A percentile compares a stretch with the other conserved stretches of the same genome.
These are phyloP conservation scores for Mortierella sp. DNA, from an alignment of 371 early-diverging fungal species.

Conservation along the genomic window DNA sequence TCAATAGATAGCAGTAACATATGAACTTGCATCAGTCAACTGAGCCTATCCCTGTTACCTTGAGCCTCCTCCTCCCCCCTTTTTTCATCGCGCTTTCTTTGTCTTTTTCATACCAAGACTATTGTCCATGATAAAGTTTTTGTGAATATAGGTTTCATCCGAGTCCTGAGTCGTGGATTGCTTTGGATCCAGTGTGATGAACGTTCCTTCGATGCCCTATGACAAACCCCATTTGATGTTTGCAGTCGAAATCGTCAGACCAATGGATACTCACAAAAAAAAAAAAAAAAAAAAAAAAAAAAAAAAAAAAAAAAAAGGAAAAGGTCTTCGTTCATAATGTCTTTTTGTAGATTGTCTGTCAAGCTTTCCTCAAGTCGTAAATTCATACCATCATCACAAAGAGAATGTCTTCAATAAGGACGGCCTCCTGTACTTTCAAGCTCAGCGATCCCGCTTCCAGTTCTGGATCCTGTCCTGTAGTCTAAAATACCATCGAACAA, in stretches of 20 bases:
- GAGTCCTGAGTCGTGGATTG: conserved; percentile 29
- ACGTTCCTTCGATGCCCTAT: conserved; percentile 88
- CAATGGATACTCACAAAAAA: no score
- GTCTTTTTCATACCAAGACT: conserved; percentile 33
- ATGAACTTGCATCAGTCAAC: conserved; percentile 58
- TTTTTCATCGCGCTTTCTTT: conserved; percentile 17
- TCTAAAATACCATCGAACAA: no score
- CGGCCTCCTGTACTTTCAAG: conserved; percentile 76
- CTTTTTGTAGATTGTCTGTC: conserved; percentile 2
- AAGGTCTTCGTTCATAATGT: no score
- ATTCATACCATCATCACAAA: conserved; percentile 82
- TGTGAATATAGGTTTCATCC: conserved; percentile 33
- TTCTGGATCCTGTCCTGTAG: neutral
- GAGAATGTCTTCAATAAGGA: conserved; percentile 87
- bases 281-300: no score
- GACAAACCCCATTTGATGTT: conserved; percentile 1
- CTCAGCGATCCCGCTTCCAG: conserved; percentile 25
- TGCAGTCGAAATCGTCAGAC: no score
- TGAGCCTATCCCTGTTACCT: neutral
- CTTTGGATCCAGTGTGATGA: conserved; percentile 58
- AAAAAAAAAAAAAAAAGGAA: neutral
- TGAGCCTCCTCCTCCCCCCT: no score
- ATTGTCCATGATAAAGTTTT: conserved; percentile 31
- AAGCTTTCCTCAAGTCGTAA: neutral
- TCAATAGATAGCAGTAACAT: conserved; percentile 25